These are phyloP conservation scores for Globisporangium splendens DNA, from an alignment of 352 stramenopile species.

Conservation along the genomic window DNA sequence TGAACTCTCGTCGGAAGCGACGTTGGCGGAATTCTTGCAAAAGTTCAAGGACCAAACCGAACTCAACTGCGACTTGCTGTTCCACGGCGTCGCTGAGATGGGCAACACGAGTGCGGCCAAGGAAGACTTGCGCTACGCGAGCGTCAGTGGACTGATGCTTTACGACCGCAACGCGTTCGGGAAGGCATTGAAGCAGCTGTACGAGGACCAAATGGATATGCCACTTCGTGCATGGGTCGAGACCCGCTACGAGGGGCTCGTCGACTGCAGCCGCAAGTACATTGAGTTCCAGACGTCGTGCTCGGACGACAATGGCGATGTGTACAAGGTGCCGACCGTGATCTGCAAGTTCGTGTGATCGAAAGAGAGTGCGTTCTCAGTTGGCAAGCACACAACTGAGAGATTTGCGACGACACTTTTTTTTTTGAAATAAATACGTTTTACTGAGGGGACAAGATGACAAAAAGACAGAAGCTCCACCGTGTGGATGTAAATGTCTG, in stretches of 20 bases:
- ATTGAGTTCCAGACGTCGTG: conserved; percentile 83
- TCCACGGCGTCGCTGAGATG: conserved; percentile 74
- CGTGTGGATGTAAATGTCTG: no score
- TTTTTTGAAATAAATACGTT: no score
- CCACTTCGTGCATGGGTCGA: conserved; percentile 67
- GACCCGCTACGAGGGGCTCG: conserved; percentile 74
- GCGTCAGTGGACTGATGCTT: conserved; percentile 79
- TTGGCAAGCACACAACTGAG: conserved; percentile 1
- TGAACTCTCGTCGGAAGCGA: conserved; percentile 60
- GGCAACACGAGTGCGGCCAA: conserved; percentile 47
- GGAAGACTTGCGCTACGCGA: conserved; percentile 59
- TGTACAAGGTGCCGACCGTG: conserved; percentile 84
- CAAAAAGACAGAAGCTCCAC: no score
- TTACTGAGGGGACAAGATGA: no score
- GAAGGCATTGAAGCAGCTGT: conserved; percentile 71
- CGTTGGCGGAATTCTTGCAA: conserved; percentile 61
- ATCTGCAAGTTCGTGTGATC: conserved; percentile 80
- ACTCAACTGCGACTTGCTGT: conserved; percentile 80
- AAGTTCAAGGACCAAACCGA: conserved; percentile 67
- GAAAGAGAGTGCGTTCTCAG: neutral
- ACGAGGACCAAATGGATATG: conserved; percentile 51
- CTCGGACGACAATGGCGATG: conserved; percentile 76
- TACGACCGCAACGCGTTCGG: conserved; percentile 82
- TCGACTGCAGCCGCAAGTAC: conserved; percentile 81
- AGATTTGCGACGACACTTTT: conserved; percentile 1